phyloP scores from a whole-genome alignment of 1,284 basidiomycete species.

The Exobasidium rhododendri region DNA sequence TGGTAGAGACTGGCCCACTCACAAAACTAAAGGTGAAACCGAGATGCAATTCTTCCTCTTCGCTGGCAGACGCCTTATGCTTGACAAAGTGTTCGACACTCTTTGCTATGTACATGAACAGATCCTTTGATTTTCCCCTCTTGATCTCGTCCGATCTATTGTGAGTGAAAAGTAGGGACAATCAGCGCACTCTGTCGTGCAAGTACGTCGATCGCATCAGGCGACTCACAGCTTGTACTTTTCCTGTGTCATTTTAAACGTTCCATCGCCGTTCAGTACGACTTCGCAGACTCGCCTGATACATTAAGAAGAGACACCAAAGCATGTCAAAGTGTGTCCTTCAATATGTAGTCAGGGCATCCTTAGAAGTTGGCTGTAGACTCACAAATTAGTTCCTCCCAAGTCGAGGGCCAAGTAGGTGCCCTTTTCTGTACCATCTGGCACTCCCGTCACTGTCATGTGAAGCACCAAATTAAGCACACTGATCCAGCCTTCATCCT shows the following conservation, averaged over 20 bases:
- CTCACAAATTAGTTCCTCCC: conserved; percentile 43
- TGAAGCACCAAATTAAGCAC: neutral
- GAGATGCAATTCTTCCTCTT: conserved; percentile 49
- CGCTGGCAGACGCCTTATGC: conserved; percentile 24
- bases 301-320: neutral
- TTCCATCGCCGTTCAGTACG: conserved; percentile 78
- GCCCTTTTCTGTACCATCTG: conserved; percentile 44
- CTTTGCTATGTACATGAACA: conserved; percentile 80
- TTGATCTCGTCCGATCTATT: conserved; percentile 48
- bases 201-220: too few relatives aligned
- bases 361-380: conserved; percentile 9
- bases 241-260: conserved; percentile 70
- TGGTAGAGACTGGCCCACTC: conserved; percentile 6
- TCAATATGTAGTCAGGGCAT: neutral
- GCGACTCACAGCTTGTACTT: conserved; percentile 56
- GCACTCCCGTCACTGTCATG: conserved; percentile 29
- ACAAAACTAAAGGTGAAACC: conserved; percentile 74
- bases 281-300: conserved; percentile 80
- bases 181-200: too few relatives aligned
- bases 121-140: conserved; percentile 34
- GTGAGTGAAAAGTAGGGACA: too few relatives aligned
- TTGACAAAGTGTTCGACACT: conserved; percentile 86
- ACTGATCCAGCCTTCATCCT: neutral
- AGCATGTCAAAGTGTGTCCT: neutral
- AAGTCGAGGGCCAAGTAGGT: conserved; percentile 50